A percentile compares a stretch with the other conserved stretches of the same genome.
These are phyloP conservation scores for Monilinia vaccinii-corymbosi DNA, from an alignment of 2,329 filamentous ascomycete genomes.

Conservation along the genomic window DNA sequence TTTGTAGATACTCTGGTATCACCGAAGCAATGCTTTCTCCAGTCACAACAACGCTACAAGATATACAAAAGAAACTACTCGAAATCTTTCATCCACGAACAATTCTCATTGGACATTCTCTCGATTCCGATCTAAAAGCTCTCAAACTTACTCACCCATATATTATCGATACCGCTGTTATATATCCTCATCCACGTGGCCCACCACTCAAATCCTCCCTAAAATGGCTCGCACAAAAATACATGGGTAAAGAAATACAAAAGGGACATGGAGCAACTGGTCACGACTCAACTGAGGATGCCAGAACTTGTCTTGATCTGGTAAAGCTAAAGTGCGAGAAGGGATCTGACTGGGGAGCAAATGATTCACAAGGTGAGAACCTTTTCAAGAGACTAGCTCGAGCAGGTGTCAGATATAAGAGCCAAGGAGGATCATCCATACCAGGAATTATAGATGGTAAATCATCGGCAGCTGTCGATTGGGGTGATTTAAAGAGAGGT, in stretches of 20 bases:
- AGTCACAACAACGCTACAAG: constrained; percentile 72
- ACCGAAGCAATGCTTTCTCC: constrained; percentile 74
- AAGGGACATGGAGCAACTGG: constrained; percentile 51
- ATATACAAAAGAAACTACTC: constrained; percentile 74
- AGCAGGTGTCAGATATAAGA: constrained; percentile 52
- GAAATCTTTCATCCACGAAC: constrained; percentile 61
- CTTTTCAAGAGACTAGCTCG: constrained; percentile 76
- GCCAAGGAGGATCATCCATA: constrained; percentile 48
- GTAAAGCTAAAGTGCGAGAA: constrained; percentile 95
- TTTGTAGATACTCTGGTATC: constrained; percentile 68
- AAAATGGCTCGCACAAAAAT: constrained; percentile 82
- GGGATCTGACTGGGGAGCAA: constrained; percentile 75
- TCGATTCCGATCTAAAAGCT: constrained; percentile 77
- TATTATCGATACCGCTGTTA: constrained; percentile 81
- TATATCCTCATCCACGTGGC: constrained; percentile 85
- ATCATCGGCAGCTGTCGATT: constrained; percentile 73
- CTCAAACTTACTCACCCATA: constrained; percentile 84
- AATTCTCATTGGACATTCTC: constrained; percentile 70
- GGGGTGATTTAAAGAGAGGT: constrained; percentile 67
- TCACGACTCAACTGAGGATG: constrained; percentile 90
- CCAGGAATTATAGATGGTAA: constrained; percentile 45
- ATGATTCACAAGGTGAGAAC: constrained; percentile 72
- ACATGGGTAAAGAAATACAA: constrained; percentile 80
- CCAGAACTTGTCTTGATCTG: constrained; percentile 81
- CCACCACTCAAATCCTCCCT: constrained; percentile 83